Conservation (phyloP, 176 grass and related monocot genomes). For the Eleusine coracana region DNA sequence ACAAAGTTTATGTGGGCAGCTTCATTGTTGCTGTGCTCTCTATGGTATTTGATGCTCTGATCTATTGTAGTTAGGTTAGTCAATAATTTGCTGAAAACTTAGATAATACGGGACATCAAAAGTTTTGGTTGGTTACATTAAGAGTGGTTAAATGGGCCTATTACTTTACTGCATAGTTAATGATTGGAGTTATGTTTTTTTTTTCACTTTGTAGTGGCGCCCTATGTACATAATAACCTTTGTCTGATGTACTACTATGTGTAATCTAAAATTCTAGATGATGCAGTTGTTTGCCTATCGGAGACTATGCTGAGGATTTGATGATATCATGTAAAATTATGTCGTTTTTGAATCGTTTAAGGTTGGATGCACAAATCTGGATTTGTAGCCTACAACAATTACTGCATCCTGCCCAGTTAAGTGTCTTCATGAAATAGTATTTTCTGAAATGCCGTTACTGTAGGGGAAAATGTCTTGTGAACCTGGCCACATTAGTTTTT, state of each 20-base stretch:
- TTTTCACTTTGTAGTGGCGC: not conserved
- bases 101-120: not conserved
- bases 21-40: conserved; percentile 93
- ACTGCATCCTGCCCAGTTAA: too few relatives aligned
- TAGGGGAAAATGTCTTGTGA: too few relatives aligned
- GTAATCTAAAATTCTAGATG: too few relatives aligned
- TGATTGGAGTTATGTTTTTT: not conserved
- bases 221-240: not conserved
- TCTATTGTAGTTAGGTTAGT: not conserved
- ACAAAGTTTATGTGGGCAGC: conserved; percentile 80
- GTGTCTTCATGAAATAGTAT: too few relatives aligned
- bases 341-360: too few relatives aligned
- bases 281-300: too few relatives aligned
- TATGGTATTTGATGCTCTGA: conserved; percentile 58
- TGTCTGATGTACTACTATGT: not conserved
- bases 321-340: too few relatives aligned
- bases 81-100: not conserved
- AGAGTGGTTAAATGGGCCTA: not conserved
- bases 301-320: too few relatives aligned
- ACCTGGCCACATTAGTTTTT: too few relatives aligned
- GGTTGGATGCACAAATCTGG: too few relatives aligned
- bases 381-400: too few relatives aligned
- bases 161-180: not conserved
- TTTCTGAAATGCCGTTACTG: too few relatives aligned
- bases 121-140: not conserved